Base-by-base conservation (phyloP, 208 protist species). In the Histomonas meleagridis region DNA sequence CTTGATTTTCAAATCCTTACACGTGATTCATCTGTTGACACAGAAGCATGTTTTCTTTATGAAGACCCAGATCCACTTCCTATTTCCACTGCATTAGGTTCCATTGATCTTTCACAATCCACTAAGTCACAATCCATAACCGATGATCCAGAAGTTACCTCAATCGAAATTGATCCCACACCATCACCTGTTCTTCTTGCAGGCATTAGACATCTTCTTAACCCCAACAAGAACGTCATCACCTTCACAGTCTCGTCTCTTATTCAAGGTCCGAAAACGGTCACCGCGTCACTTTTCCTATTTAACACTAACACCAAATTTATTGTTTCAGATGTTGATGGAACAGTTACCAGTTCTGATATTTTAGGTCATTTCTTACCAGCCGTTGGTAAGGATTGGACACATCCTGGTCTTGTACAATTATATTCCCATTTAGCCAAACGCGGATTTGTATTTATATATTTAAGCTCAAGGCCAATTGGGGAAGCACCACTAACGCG, bases 301-400 rank as follows among this genome's bases (percentile, higher is more conserved):
- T 98, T 96, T 96, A 93, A 96, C n/a, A 94, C 94, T 92, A 94
- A 91, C 10, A 95, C 95, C 78, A 96, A 97, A 86, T 95, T 99
- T 92, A 96, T 99, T 48, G 96, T 99, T 70, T 97, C 96, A 57
- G 98, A 99, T 93, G 95, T 99, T 35, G 98, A 99, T 94, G 98
- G 98, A 70, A 99, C 98, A 0, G 97, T 99, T 91, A 99, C 98
- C 0, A 97, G n/a, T 51, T 93, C 92, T 26, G 92, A 93, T 92
- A 7, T 92, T 32, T 32, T 93, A 28, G 92, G 92, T 40, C 91
- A 93, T 65, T 53, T 93, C 28, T 91, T 92, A 43, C 91, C 91
- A 76, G 40, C 79, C 0, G 62, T 93, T 46, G 92, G 92, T 16
- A 92, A 90, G 18, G 92, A 93, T 91, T 93, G 92, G 92, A 91